Percentiles rank a stretch among this genome's conserved stretches.
phyloP scores from a whole-genome alignment of 1,284 basidiomycete genomes.

The Termitomyces sp. region DNA sequence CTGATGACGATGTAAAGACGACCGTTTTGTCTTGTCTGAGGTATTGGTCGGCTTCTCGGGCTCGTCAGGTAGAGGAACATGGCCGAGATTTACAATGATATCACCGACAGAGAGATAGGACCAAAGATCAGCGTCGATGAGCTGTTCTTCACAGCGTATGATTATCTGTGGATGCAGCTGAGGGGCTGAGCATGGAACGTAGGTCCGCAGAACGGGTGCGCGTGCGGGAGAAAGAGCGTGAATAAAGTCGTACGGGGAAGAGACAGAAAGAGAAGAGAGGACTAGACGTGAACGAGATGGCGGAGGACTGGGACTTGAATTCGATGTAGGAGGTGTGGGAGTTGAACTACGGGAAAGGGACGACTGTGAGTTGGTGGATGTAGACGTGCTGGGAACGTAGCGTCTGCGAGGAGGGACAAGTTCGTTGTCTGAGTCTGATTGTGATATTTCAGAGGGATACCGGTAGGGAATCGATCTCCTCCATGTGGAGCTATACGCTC shows the following conservation, averaged over 20 bases:
- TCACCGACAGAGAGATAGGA: conserved; percentile 66
- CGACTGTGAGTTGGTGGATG: conserved; percentile 10
- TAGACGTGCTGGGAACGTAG: conserved; percentile 8
- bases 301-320: conserved; percentile 11
- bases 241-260: conserved; percentile 56
- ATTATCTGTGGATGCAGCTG: conserved; percentile 30
- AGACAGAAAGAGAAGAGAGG: conserved; percentile 8
- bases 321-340: conserved; percentile 14
- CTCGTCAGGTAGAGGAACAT: conserved; percentile 47
- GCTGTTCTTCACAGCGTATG: conserved; percentile 56
- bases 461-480: conserved; percentile 21
- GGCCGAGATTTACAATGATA: conserved; percentile 73
- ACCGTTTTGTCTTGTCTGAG: neutral
- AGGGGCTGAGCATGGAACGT: conserved; percentile 59
- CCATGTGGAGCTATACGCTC: conserved; percentile 50
- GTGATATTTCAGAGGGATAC: conserved; percentile 10
- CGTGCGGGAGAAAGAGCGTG: conserved; percentile 57
- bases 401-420: conserved; percentile 13
- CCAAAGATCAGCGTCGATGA: conserved; percentile 62
- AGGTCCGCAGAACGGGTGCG: conserved; percentile 69
- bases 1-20: conserved; percentile 2
- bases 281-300: conserved; percentile 14
- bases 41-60: conserved; percentile 1
- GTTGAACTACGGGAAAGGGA: conserved; percentile 13
- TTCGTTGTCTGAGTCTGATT: conserved; percentile 15